Percentiles rank a stretch among this genome's conserved stretches.
phyloP scores from a whole-genome alignment of 1,139 yeast genomes.

The Magnusiomyces magnusii region DNA sequence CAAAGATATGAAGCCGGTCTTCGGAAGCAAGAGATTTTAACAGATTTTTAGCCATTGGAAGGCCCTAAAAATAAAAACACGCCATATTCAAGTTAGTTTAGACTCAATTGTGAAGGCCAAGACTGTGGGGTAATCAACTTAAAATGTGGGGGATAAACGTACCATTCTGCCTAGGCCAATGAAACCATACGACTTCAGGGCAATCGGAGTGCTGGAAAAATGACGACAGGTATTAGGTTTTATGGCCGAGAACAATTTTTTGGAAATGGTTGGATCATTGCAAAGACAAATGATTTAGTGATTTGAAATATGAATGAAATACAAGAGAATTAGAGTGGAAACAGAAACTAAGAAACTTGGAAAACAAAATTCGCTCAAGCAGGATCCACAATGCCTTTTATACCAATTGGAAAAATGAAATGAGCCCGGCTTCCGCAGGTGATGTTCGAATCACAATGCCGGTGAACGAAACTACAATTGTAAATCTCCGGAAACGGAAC shows the following conservation, averaged over 20 bases:
- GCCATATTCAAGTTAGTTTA: too few species aligned
- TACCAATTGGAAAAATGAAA: too few species aligned
- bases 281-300: background rate
- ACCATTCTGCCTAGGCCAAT: slow-evolving; percentile 42
- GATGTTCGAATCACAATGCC: too few species aligned
- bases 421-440: too few species aligned
- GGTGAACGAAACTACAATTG: too few species aligned
- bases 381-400: too few species aligned
- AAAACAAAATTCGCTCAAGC: too few species aligned
- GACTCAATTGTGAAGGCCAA: too few species aligned
- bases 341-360: too few species aligned
- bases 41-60: slow-evolving; percentile 51
- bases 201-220: background rate
- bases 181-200: slow-evolving; percentile 36
- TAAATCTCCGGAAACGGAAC: too few species aligned
- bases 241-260: background rate
- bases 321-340: too few species aligned
- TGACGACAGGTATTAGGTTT: background rate
- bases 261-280: background rate
- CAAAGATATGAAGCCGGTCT: slow-evolving; percentile 44
- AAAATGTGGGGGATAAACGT: background rate
- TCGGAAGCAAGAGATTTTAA: slow-evolving; percentile 40
- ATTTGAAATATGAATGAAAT: background rate
- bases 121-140: too few species aligned
- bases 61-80: slow-evolving; percentile 42